Evolutionary conservation across 2,329 filamentous ascomycete species (phyloP).

Genomic region (Arthrobotrys pseudoclavata): DNA sequence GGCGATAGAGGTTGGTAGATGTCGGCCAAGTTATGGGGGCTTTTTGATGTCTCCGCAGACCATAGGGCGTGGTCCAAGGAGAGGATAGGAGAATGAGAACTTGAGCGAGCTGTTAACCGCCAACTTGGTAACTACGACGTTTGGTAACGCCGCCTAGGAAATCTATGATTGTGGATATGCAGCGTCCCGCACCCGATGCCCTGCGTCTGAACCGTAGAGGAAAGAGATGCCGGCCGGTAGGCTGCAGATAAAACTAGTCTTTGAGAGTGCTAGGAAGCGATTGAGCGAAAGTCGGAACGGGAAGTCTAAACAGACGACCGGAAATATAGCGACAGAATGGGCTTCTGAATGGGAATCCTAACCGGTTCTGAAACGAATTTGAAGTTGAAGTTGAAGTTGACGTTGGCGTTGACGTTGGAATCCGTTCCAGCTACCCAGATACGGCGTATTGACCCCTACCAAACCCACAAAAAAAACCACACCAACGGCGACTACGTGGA

Average conservation of each 20-base stretch:
- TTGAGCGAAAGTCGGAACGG: conserved; percentile 9
- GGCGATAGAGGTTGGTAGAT: conserved; percentile 20
- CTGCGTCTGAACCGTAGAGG: conserved; percentile 44
- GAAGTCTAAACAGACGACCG: conserved; percentile 6
- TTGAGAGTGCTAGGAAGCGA: not conserved
- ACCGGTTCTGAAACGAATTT: conserved; percentile 6
- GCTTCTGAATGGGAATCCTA: conserved; percentile 2
- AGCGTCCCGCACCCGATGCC: conserved; percentile 50
- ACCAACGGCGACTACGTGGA: conserved; percentile 8
- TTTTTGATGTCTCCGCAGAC: conserved; percentile 60
- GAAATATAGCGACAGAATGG: conserved; percentile 13
- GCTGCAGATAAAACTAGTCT: conserved; percentile 30
- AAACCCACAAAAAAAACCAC: conserved; percentile 26
- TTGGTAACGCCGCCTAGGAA: conserved; percentile 56
- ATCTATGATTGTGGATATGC: conserved; percentile 34
- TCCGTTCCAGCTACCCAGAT: not conserved
- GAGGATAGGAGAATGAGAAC: conserved; percentile 59
- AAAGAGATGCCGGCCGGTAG: conserved; percentile 31
- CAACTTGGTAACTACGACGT: conserved; percentile 61
- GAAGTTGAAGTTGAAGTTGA: not conserved
- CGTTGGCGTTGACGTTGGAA: not conserved
- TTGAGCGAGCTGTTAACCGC: conserved; percentile 55
- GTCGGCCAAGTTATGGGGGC: conserved; percentile 55
- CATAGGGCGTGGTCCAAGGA: conserved; percentile 59
- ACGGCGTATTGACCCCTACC: conserved; percentile 9